Evolutionary conservation across 805 yeast genomes (phyloP).

Genomic region (Lipomyces kockii): DNA sequence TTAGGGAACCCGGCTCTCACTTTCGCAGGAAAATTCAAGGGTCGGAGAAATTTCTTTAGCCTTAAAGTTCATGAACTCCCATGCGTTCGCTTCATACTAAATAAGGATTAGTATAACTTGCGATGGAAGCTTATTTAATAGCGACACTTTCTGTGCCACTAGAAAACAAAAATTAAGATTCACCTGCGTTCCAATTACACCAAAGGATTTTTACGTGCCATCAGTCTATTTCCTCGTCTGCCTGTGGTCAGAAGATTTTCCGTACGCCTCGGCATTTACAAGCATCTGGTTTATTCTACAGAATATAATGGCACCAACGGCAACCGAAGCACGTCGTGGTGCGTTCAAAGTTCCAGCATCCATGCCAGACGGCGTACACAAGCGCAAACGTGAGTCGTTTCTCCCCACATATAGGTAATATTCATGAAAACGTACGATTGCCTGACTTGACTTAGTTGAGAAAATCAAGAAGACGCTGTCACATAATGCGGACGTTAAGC

Average conservation of each 20-base stretch:
- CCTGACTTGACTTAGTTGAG: constrained; percentile 15
- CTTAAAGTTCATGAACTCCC: not conserved
- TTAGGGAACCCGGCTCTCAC: too few species aligned
- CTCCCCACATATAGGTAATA: constrained; percentile 1
- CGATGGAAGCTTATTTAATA: not conserved
- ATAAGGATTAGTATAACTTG: not conserved
- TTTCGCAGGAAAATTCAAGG: not conserved
- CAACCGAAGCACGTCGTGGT: not conserved
- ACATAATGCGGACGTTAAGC: constrained; percentile 31
- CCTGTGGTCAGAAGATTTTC: not conserved
- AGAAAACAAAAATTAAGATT: not conserved
- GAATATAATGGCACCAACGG: not conserved
- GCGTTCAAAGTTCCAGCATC: constrained; percentile 26
- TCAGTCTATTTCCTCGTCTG: not conserved
- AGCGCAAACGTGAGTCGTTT: constrained; percentile 29
- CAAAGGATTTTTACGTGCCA: not conserved
- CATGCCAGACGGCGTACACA: constrained; percentile 35
- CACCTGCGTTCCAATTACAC: not conserved
- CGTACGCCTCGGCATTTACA: not conserved
- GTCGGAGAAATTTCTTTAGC: not conserved
- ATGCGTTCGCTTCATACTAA: not conserved
- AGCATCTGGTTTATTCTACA: not conserved
- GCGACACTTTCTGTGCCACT: not conserved
- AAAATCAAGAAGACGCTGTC: constrained; percentile 26
- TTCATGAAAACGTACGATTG: not conserved